A percentile compares a stretch with the other conserved stretches of the same genome.
These are phyloP conservation scores for Venturia aucupariae DNA, from an alignment of 2,329 filamentous ascomycete species.

Conservation along the genomic window DNA sequence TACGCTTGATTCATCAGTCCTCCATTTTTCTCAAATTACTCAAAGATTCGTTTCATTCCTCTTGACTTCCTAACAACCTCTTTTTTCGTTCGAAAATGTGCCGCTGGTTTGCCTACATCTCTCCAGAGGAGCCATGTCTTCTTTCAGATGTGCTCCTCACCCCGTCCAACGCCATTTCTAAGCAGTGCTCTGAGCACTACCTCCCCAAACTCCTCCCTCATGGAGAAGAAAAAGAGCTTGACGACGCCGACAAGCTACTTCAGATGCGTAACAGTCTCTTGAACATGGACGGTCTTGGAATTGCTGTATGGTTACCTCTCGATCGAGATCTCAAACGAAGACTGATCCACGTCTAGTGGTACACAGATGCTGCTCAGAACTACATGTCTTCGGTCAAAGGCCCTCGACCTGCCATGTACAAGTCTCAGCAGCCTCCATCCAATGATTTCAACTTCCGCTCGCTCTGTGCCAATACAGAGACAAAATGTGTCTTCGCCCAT, in stretches of 20 bases:
- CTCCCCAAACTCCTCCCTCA: conserved; percentile 44
- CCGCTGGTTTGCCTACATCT: conserved; percentile 50
- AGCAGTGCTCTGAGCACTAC: conserved; percentile 39
- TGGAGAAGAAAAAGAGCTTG: conserved; percentile 29
- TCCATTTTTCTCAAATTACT: not conserved
- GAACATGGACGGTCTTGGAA: conserved; percentile 48
- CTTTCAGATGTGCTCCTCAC: conserved; percentile 46
- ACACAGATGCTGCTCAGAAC: conserved; percentile 21
- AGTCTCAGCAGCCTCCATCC: conserved; percentile 41
- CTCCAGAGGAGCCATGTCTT: conserved; percentile 42
- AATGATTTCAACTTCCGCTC: conserved; percentile 46
- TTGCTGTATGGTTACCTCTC: conserved; percentile 25
- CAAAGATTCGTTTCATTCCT: not conserved
- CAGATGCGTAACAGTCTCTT: conserved; percentile 42
- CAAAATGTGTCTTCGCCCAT: conserved; percentile 42
- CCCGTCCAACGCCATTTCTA: conserved; percentile 28
- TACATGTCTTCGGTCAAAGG: conserved; percentile 25
- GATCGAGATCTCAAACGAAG: not conserved
- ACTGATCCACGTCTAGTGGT: conserved; percentile 27
- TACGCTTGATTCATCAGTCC: not conserved
- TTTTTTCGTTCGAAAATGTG: conserved; percentile 27
- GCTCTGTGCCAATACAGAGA: conserved; percentile 43
- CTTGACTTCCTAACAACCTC: not conserved
- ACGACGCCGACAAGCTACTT: conserved; percentile 34
- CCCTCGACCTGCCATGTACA: conserved; percentile 42